Evolutionary conservation across 768 basidiomycete genomes (phyloP).

Genomic region (Pleurotus citrinopileatus): DNA sequence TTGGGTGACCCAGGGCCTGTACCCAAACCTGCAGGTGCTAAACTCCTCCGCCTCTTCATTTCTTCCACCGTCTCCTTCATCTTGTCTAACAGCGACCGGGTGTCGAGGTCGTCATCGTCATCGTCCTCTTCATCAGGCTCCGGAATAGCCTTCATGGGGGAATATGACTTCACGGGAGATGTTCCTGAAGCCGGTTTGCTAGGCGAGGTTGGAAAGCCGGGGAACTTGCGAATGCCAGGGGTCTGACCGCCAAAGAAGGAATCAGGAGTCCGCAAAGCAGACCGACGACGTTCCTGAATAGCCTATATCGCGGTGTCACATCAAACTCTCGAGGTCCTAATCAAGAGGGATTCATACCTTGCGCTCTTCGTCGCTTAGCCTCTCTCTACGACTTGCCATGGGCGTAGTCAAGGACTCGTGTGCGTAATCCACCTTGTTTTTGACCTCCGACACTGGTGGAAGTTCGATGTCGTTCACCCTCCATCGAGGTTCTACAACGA

Average conservation of each 20-base stretch:
- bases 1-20: constrained; percentile 6
- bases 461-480: constrained; percentile 53
- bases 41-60: constrained; percentile 44
- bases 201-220: constrained; percentile 43
- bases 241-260: constrained; percentile 16
- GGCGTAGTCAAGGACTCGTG: constrained; percentile 12
- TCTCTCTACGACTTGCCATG: constrained; percentile 12
- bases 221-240: constrained; percentile 30
- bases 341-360: constrained; percentile 26
- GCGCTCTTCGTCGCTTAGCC: constrained; percentile 43
- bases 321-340: neutral
- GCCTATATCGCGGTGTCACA: constrained; percentile 31
- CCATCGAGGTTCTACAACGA: constrained; percentile 52
- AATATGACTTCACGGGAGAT: constrained; percentile 8
- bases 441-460: constrained; percentile 20
- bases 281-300: constrained; percentile 60
- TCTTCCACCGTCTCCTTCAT: constrained; percentile 48
- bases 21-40: constrained; percentile 18
- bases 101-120: constrained; percentile 35
- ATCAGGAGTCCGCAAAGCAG: constrained; percentile 48
- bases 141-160: constrained; percentile 6
- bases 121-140: constrained; percentile 12
- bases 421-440: neutral
- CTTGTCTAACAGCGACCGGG: constrained; percentile 40
- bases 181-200: constrained; percentile 14